These are phyloP conservation scores for Elsinoe fawcettii DNA, from an alignment of 2,329 filamentous ascomycete species.

Conservation along the genomic window DNA sequence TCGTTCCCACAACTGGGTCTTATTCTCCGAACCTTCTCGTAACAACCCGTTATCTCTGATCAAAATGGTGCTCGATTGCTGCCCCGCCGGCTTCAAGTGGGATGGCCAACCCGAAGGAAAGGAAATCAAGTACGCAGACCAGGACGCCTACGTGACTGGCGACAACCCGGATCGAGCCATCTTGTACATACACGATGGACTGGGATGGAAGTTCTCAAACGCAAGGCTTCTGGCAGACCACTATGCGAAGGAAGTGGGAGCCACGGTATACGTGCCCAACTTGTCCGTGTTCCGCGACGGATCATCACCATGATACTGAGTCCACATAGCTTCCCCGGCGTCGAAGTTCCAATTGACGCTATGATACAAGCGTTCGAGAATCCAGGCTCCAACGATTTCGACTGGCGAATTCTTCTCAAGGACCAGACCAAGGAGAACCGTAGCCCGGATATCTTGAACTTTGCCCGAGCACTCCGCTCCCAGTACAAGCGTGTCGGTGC, in stretches of 20 bases:
- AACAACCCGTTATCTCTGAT: no score
- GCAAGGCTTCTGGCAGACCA: constrained; percentile 41
- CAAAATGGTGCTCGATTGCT: constrained; percentile 20
- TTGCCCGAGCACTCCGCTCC: constrained; percentile 30
- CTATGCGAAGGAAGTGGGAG: constrained; percentile 39
- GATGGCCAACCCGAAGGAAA: constrained; percentile 22
- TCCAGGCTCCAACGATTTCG: constrained; percentile 17
- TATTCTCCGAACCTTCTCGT: no score
- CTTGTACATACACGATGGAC: constrained; percentile 27
- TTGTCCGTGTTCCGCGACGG: constrained; percentile 20
- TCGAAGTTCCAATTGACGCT: neutral
- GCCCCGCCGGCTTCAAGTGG: constrained; percentile 25
- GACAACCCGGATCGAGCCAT: constrained; percentile 24
- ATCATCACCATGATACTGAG: neutral
- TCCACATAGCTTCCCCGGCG: neutral
- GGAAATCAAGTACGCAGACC: constrained; percentile 19
- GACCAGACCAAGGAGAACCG: constrained; percentile 22
- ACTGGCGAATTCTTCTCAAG: neutral
- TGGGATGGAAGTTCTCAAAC: constrained; percentile 42
- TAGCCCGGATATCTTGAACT: constrained; percentile 34
- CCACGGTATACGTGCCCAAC: constrained; percentile 39
- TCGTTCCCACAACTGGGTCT: neutral
- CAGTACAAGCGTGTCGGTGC: constrained; percentile 35
- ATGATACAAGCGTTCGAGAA: constrained; percentile 22
- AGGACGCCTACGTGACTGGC: constrained; percentile 25